Base-by-base conservation (phyloP, 371 early-diverging fungal species). In the Mucor irregularis region DNA sequence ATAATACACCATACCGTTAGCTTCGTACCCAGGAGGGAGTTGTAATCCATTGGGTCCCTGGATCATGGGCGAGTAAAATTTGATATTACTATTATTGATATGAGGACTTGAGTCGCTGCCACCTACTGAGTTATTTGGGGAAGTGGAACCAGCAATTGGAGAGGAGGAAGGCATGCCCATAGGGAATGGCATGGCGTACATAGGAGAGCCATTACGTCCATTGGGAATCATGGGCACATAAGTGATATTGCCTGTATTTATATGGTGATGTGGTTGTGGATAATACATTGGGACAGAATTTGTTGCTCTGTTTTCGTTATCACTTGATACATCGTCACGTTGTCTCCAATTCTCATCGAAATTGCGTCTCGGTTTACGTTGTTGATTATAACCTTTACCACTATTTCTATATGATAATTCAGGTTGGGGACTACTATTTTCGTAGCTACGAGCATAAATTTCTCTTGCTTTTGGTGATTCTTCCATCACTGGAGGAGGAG, bases 1-100 rank as follows among this genome's bases (percentile, higher is more conserved):
- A 39, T 72, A 72, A 39, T 72, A 72, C 1, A 72, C 69, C 73
- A 72, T 72, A 10, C 73, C 73, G 42, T 72, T 72, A 3, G 73
- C 73, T 56, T 72, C 69, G 40, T 56, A 72, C 10, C 62, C 65
- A 28, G 64, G 48, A 24, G 67, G 59, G 10, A 51, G 42, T 17
- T 42, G 52, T 11, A 45, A 16, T 28, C 52, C 45, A 52, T 40
- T 52, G n/a, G 55, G 62, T 25, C 40, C 39, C 38, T 56, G 22
- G 3, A 26, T 44, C n/a, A 21, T 29, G 24, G 42, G 49, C 6
- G 46, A 35, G 19, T 30, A 46, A 10, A 17, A 43, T n/a, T 31
- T 31, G 3, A 25, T 4, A 10, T 19, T 16, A n/a, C n/a, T n/a
- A 19, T 22, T 17, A 17, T 19, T 42, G 9, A 42, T 42, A 17